Conservation (phyloP, 306 rosid genomes). For the Prinsepia uniflora region DNA sequence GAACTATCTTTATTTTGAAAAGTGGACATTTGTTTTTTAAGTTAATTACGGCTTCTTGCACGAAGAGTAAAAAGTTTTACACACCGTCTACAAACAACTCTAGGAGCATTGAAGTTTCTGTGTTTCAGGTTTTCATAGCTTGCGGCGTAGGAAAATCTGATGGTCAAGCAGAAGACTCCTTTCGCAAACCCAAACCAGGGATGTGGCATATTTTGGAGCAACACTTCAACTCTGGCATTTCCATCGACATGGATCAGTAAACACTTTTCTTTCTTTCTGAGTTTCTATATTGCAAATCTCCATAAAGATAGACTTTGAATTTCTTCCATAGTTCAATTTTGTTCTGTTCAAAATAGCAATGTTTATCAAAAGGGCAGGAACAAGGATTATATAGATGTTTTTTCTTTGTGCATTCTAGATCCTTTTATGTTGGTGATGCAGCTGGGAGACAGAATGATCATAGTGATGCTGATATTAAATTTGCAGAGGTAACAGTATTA, state of each 20-base stretch:
- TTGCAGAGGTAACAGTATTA: constrained; percentile 57
- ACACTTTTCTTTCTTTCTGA: constrained; percentile 17
- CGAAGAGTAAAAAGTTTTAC: neutral
- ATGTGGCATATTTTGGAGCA: constrained; percentile 84
- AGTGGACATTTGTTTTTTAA: neutral
- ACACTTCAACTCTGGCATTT: constrained; percentile 77
- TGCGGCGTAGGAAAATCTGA: constrained; percentile 54
- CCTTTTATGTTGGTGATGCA: constrained; percentile 95
- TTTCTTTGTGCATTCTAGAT: constrained; percentile 45
- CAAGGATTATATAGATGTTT: constrained; percentile 7
- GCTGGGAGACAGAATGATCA: constrained; percentile 86
- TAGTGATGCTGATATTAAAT: constrained; percentile 81
- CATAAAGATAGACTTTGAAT: neutral
- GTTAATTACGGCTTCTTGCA: neutral
- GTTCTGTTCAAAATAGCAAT: neutral
- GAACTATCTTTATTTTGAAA: neutral
- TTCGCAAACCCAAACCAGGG: constrained; percentile 84
- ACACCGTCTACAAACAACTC: neutral
- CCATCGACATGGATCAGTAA: constrained; percentile 74
- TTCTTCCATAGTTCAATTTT: constrained; percentile 18
- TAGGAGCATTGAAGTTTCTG: constrained; percentile 17
- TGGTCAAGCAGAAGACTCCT: constrained; percentile 52
- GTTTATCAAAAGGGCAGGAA: constrained; percentile 4
- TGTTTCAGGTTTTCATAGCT: constrained; percentile 78
- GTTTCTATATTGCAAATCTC: neutral